Conservation (phyloP, 768 basidiomycete genomes). For the Phaffia tasmanica region DNA sequence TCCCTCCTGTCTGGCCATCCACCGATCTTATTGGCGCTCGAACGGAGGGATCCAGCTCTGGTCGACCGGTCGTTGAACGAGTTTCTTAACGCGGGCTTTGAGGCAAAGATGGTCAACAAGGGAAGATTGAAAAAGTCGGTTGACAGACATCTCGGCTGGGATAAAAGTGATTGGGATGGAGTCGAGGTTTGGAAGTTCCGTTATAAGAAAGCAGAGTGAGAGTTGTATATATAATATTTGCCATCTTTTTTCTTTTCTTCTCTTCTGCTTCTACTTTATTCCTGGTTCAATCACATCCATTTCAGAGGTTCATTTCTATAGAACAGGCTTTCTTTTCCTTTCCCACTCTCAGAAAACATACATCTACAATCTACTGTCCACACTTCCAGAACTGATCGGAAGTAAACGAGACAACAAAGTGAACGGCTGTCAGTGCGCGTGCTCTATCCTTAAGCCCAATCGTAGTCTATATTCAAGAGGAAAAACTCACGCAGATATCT, state of each 20-base stretch:
- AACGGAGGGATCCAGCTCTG: slow-evolving; percentile 61
- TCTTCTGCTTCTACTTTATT: not conserved
- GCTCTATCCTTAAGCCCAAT: not conserved
- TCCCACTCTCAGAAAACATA: too few relatives aligned
- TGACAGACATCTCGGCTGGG: slow-evolving; percentile 52
- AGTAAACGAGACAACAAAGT: not conserved
- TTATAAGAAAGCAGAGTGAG: slow-evolving; percentile 19
- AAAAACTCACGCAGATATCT: slow-evolving; percentile 14
- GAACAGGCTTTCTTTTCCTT: too few relatives aligned
- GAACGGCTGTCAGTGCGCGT: not conserved
- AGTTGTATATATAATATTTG: not conserved
- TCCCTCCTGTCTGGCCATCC: slow-evolving; percentile 41
- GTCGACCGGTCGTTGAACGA: slow-evolving; percentile 51
- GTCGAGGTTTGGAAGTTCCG: slow-evolving; percentile 66
- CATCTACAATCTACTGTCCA: slow-evolving; percentile 9
- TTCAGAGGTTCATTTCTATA: too few relatives aligned
- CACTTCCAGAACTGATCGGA: slow-evolving; percentile 17
- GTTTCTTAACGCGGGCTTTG: slow-evolving; percentile 48
- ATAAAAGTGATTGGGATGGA: slow-evolving; percentile 61
- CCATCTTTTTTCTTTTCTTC: not conserved
- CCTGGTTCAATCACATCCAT: too few relatives aligned
- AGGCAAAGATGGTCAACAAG: slow-evolving; percentile 49
- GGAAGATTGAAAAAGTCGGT: slow-evolving; percentile 54
- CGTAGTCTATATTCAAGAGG: not conserved
- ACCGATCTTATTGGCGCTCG: slow-evolving; percentile 55